Base-by-base conservation (phyloP, 495 filamentous ascomycete species). In the Podospora bellae-mahoneyi region DNA sequence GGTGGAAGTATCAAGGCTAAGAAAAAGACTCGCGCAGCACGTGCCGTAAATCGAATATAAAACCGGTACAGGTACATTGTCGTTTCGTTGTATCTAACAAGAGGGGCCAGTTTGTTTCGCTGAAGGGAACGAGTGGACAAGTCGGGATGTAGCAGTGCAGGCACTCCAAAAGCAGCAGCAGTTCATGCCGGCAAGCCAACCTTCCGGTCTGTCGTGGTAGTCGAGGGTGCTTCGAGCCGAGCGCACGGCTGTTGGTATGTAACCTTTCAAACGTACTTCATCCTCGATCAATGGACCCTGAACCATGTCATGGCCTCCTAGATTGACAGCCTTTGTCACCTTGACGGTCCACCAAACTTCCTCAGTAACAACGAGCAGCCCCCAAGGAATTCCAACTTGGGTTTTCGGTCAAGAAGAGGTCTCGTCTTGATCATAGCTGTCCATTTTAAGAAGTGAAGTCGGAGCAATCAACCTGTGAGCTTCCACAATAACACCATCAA, bases 401-500 rank as follows among this genome's bases (percentile, higher is more conserved):
- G 39, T 48, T 48, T 0, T 13, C 39, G 39, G 39, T 10, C 13
- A 48, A 13, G 13, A 16, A 48, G 39, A 48, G 39, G 39, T 10
- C 39, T 48, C 15, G 9, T 48, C 15, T 3, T 48, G 39, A 13
- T 58, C 0, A 26, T 20, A 58, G 55, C 55, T 58, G 55, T 58
- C 5, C 19, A 26, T 58, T 20, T 58, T 58, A 7, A 19, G 55
- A 20, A 26, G 6, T 19, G 55, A 23, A 19, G 23, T 19, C 2
- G 5, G 10, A 58, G 55, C 4, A 26, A 48, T 80, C 64, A 82
- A 5, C 63, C 63, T 23, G 56, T 69, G 60, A 93, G 76, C 60
- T 82, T 82, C 75, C 90, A 78, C 15, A 93, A 90, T 74, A 98
- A 80, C 15, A 89, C 88, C 65, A 97, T 81, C 74, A 98, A 82